phyloP scores from a whole-genome alignment of 2,329 filamentous ascomycete genomes.

The Alternaria tenuissima region DNA sequence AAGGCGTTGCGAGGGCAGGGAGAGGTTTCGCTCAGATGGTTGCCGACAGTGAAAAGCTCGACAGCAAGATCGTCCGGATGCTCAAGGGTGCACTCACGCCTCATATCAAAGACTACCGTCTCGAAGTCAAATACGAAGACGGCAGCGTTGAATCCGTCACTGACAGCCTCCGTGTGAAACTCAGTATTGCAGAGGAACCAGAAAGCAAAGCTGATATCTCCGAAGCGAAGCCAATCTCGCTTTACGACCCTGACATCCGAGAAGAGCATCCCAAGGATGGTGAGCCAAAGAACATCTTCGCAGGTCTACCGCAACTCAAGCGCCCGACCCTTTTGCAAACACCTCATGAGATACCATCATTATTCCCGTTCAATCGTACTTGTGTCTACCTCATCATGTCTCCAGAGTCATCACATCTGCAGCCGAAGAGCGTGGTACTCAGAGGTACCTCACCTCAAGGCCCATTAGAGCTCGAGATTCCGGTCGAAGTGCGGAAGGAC shows the following conservation, averaged over 20 bases:
- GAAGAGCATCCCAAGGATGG: constrained; percentile 7
- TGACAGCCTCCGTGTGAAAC: constrained; percentile 1
- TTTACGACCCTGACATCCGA: background rate
- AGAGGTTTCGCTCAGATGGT: constrained; percentile 15
- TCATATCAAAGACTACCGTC: constrained; percentile 10
- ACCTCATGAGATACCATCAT: constrained; percentile 3
- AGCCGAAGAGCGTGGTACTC: constrained; percentile 7
- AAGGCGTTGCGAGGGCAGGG: constrained; percentile 13
- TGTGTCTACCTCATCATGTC: constrained; percentile 11
- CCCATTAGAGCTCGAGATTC: constrained; percentile 8
- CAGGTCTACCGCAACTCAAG: constrained; percentile 2
- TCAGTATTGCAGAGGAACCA: background rate
- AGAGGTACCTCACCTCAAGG: constrained; percentile 10
- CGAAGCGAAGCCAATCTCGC: background rate
- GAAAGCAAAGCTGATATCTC: background rate
- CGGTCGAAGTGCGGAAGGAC: constrained; percentile 4
- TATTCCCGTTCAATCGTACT: constrained; percentile 11
- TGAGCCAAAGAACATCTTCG: constrained; percentile 1
- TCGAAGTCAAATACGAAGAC: constrained; percentile 16
- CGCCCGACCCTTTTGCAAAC: constrained; percentile 5
- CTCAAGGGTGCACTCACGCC: constrained; percentile 16
- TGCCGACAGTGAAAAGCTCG: constrained; percentile 7
- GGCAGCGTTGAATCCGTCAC: constrained; percentile 8
- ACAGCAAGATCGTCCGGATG: constrained; percentile 15
- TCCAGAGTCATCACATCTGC: constrained; percentile 4